Conservation (phyloP, 1,284 basidiomycete species). For the Tylopilus orsonianus region DNA sequence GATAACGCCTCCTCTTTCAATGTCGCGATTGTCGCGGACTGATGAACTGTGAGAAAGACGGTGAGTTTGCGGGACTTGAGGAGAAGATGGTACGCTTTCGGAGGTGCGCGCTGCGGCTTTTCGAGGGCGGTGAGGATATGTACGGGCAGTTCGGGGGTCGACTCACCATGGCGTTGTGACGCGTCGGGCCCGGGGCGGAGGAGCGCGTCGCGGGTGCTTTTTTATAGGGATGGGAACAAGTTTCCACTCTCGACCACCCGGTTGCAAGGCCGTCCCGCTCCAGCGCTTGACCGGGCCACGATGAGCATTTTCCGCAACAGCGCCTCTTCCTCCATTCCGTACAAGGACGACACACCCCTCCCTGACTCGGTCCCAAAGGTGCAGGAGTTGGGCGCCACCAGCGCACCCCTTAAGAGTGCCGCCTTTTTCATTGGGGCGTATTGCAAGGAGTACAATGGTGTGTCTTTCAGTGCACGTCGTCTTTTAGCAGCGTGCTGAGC, state of each 20-base stretch:
- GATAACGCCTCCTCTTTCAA: conserved; percentile 64
- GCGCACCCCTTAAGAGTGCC: conserved; percentile 94
- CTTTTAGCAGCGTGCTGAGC: conserved; percentile 1
- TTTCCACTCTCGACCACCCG: conserved; percentile 26
- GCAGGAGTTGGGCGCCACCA: conserved; percentile 88
- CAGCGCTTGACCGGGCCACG: conserved; percentile 30
- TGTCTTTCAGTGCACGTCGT: conserved; percentile 29
- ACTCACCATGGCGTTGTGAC: conserved; percentile 27
- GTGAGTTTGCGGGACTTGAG: conserved; percentile 72
- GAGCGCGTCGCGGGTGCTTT: neutral
- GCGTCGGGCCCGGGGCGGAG: neutral
- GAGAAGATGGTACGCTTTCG: conserved; percentile 62
- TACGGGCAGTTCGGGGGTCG: too few relatives aligned
- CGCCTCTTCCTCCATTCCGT: conserved; percentile 44
- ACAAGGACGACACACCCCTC: conserved; percentile 72
- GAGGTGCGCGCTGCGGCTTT: conserved; percentile 43
- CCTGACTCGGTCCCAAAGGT: conserved; percentile 80
- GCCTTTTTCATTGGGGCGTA: conserved; percentile 96
- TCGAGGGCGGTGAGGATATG: neutral
- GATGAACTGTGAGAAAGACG: conserved; percentile 56
- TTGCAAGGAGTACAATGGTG: conserved; percentile 97
- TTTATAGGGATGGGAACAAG: conserved; percentile 23
- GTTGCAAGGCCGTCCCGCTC: too few relatives aligned
- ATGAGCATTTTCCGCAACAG: conserved; percentile 55
- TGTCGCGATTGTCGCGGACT: conserved; percentile 50